Evolutionary conservation across 179 eudicot species (phyloP).

Genomic region (Beta corolliflora): DNA sequence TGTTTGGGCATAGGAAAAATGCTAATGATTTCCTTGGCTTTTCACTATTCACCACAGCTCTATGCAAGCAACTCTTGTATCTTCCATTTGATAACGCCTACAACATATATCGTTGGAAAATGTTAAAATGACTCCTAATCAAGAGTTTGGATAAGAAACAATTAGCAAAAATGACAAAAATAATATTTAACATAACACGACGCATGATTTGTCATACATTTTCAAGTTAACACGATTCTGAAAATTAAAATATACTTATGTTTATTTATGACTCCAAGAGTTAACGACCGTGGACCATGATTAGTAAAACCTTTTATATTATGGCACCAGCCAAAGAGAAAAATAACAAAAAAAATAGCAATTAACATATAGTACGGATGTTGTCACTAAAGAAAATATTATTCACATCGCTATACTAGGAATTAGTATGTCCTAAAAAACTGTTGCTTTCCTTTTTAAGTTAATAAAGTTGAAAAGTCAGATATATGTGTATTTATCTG

Average conservation of each 20-base stretch:
- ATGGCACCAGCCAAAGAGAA: not conserved
- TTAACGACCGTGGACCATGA: not conserved
- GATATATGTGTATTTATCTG: not conserved
- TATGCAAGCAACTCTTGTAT: conserved; percentile 60
- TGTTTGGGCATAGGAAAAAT: conserved; percentile 54
- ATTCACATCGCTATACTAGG: too few species aligned
- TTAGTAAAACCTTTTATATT: not conserved
- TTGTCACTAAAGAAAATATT: too few species aligned
- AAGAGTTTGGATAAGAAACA: too few species aligned
- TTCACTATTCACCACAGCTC: conserved; percentile 60
- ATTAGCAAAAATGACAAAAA: too few species aligned
- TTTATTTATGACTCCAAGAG: not conserved
- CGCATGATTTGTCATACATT: too few species aligned
- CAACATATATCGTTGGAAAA: not conserved
- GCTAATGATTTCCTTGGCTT: conserved; percentile 55
- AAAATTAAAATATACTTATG: too few species aligned
- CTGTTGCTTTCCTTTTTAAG: not conserved
- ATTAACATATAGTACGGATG: too few species aligned
- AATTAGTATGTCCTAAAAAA: not conserved
- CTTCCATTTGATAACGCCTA: conserved; percentile 60
- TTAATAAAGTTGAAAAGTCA: not conserved
- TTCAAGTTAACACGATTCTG: too few species aligned
- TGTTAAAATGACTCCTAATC: not conserved
- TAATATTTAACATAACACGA: too few species aligned
- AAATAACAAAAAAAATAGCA: not conserved